A percentile compares a stretch with the other conserved stretches of the same genome.
Evolutionary conservation across 495 filamentous ascomycete species (phyloP).

Genomic region (Neurospora cerealis): DNA sequence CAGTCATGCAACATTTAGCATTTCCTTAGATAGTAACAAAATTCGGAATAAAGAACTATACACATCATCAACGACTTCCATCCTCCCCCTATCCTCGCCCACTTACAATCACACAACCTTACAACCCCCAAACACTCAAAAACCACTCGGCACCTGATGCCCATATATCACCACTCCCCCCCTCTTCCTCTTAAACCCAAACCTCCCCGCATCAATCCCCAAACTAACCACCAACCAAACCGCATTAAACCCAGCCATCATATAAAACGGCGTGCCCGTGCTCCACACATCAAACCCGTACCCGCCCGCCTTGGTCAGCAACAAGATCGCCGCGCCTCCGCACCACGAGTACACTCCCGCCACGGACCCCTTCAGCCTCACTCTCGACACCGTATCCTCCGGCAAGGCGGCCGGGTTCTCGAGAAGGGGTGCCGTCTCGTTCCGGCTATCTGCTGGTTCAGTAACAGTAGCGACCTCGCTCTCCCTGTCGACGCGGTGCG

Average conservation of each 20-base stretch:
- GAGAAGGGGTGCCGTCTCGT: constrained; percentile 25
- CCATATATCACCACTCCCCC: background rate
- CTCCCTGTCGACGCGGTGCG: background rate
- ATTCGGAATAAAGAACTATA: background rate
- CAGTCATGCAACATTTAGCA: background rate
- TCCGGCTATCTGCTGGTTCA: constrained; percentile 11
- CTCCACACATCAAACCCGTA: constrained; percentile 64
- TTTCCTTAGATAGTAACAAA: background rate
- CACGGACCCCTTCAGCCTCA: constrained; percentile 79
- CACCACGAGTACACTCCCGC: constrained; percentile 87
- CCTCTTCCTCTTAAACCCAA: constrained; percentile 1
- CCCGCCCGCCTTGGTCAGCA: constrained; percentile 90
- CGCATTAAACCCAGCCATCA: constrained; percentile 83
- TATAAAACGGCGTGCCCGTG: constrained; percentile 73
- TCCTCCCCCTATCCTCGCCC: background rate
- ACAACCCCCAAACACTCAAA: background rate
- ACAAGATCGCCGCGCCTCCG: constrained; percentile 81
- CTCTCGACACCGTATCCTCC: constrained; percentile 26
- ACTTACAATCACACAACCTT: background rate
- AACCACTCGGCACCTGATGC: background rate
- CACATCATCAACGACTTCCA: background rate
- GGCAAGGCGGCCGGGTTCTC: constrained; percentile 8
- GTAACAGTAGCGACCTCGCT: constrained; percentile 19
- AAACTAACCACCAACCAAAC: constrained; percentile 52
- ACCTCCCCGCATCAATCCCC: constrained; percentile 24